Evolutionary conservation across 768 basidiomycete genomes (phyloP).

Genomic region (Psilocybe sp.): DNA sequence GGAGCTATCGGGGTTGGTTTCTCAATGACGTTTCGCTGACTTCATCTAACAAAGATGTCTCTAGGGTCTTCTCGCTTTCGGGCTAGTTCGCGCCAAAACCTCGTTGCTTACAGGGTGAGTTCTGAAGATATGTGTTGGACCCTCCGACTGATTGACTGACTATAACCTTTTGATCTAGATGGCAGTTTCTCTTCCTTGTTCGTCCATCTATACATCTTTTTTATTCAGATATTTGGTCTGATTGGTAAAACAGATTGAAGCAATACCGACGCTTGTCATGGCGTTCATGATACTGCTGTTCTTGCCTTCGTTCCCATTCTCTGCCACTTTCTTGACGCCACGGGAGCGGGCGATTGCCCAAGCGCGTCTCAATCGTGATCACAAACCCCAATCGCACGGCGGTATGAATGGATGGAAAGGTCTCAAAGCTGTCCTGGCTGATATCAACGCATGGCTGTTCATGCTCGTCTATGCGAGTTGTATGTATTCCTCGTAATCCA

Average conservation of each 20-base stretch:
- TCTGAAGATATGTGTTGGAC: background rate
- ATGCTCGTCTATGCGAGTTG: conserved; percentile 52
- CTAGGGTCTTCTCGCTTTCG: conserved; percentile 56
- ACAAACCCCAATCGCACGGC: conserved; percentile 55
- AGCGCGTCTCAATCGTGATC: conserved; percentile 52
- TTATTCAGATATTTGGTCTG: background rate
- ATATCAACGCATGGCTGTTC: conserved; percentile 51
- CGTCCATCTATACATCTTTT: conserved; percentile 2
- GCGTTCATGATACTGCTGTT: conserved; percentile 44
- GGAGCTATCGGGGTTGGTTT: conserved; percentile 48
- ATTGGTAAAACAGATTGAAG: conserved; percentile 41
- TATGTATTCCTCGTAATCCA: conserved; percentile 19
- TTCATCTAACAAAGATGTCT: background rate
- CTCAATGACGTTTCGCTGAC: background rate
- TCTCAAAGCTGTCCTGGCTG: conserved; percentile 48
- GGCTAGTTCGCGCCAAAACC: conserved; percentile 50
- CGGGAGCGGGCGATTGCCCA: conserved; percentile 55
- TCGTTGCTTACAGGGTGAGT: conserved; percentile 22
- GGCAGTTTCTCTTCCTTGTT: conserved; percentile 60
- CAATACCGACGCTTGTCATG: conserved; percentile 55
- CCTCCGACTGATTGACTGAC: background rate
- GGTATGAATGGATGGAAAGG: conserved; percentile 57
- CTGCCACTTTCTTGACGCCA: conserved; percentile 47
- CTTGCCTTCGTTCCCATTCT: conserved; percentile 55
- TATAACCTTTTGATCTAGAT: conserved; percentile 26